Base-by-base conservation (phyloP, 768 basidiomycete species). In the Dioszegia crocea region DNA sequence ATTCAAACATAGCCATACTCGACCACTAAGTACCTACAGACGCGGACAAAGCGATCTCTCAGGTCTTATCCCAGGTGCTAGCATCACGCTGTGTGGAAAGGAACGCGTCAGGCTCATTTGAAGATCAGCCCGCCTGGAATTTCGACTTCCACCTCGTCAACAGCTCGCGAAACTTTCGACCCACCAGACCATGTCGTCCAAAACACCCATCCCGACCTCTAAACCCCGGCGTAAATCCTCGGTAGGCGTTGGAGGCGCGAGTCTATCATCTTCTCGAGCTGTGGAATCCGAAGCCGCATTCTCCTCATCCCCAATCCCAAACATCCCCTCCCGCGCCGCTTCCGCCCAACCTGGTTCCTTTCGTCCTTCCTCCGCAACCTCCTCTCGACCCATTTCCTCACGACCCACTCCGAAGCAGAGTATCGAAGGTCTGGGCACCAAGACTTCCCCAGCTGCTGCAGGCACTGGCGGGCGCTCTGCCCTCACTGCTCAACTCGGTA, bases 361-460 rank as follows among this genome's bases (percentile, higher is more conserved):
- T 43, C 24, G 33, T n/a, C 33, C 54, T 11, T 56, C 54, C 4
- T 44, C 36, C 27, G 12, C 19, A 26, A 26, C 54, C 3, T 52
- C 50, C 12, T 54, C 52, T n/a, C 38, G 41, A 44, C 52, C 52
- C 6, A 16, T 21, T 8, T 56, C 54, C 2, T 9, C 27, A 14
- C 16, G 30, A 1, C 41, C 54, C 3, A 56, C 54, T 3, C 54
- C 54, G 2, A 56, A 56, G 31, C 24, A 12, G 17, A 23, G n/a
- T 19, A 31, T 56, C 26, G 54, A 46, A 12, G 54, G 44, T 31
- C 54, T 56, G 4, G 54, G 54, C 14, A 45, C 19, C 11, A 45
- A 44, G 21, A 41, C 43, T 8, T 41, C 38, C 16, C 52, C 52
- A 16, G 26, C 24, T 14, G 10, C 52, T 4, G 17, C 27, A 26